These are phyloP conservation scores for Trifolium fragiferum DNA, from an alignment of 306 rosid species.

Conservation along the genomic window DNA sequence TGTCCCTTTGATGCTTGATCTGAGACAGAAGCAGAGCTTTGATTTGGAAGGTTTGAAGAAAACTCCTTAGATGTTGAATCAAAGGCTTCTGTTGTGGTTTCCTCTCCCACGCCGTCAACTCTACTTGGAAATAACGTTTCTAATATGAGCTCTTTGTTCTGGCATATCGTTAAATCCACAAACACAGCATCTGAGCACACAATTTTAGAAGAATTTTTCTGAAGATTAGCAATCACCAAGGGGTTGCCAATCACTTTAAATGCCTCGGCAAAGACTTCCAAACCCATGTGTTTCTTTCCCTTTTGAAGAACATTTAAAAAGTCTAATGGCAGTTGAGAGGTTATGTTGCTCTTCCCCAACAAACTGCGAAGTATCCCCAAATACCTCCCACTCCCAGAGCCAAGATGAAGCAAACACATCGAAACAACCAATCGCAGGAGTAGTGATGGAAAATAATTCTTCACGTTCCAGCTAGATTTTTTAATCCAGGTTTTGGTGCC, in stretches of 20 bases:
- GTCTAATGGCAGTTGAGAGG: slow-evolving; percentile 42
- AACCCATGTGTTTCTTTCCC: slow-evolving; percentile 9
- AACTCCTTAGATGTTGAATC: slow-evolving; percentile 2
- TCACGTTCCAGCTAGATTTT: slow-evolving; percentile 18
- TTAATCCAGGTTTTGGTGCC: slow-evolving; percentile 50
- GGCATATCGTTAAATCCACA: slow-evolving; percentile 45
- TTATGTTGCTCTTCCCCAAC: slow-evolving; percentile 36
- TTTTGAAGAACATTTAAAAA: slow-evolving; percentile 44
- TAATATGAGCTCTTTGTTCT: slow-evolving; percentile 33
- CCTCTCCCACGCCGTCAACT: not conserved
- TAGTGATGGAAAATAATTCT: slow-evolving; percentile 41
- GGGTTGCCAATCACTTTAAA: slow-evolving; percentile 54
- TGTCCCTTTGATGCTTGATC: not conserved
- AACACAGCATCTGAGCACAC: slow-evolving; percentile 46
- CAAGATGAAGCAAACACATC: slow-evolving; percentile 53
- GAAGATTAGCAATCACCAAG: slow-evolving; percentile 51
- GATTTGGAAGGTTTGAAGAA: not conserved
- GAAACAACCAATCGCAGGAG: slow-evolving; percentile 52
- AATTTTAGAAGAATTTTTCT: slow-evolving; percentile 9
- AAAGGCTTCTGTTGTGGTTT: slow-evolving; percentile 18
- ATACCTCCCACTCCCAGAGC: slow-evolving; percentile 36
- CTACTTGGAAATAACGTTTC: slow-evolving; percentile 41
- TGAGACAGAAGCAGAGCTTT: not conserved
- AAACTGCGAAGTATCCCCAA: slow-evolving; percentile 18
- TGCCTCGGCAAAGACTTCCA: slow-evolving; percentile 52